phyloP scores from a whole-genome alignment of 192 early-diverging fungal species.

The Rhizophagus sp. region DNA sequence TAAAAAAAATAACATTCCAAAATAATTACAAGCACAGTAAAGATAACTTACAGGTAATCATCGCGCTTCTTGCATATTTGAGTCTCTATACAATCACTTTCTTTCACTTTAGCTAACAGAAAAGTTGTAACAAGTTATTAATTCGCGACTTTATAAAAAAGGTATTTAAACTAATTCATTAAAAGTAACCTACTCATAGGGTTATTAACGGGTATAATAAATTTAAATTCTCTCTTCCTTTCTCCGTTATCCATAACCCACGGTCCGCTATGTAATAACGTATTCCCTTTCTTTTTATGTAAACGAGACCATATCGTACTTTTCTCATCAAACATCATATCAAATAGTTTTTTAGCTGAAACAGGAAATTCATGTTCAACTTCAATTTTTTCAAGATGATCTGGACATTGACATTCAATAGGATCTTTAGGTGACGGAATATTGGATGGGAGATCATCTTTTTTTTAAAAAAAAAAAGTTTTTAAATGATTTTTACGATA shows the following conservation, averaged over 20 bases:
- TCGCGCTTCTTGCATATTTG: constrained; percentile 55
- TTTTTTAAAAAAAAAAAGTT: neutral
- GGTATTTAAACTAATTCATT: neutral
- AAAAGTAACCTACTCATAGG: constrained; percentile 55
- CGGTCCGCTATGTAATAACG: neutral
- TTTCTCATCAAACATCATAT: constrained; percentile 57
- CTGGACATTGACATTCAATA: constrained; percentile 60
- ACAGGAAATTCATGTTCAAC: constrained; percentile 50
- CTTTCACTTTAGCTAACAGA: constrained; percentile 64
- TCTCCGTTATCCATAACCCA: constrained; percentile 28
- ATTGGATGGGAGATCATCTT: constrained; percentile 50
- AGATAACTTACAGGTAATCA: constrained; percentile 58
- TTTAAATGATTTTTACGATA: no score
- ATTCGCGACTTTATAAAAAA: neutral
- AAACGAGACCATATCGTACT: constrained; percentile 50
- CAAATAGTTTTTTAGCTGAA: constrained; percentile 63
- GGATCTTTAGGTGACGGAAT: constrained; percentile 50
- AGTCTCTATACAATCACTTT: constrained; percentile 62
- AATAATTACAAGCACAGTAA: constrained; percentile 30
- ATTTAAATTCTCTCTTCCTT: constrained; percentile 52
- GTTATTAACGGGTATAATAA: constrained; percentile 70
- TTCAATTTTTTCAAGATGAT: constrained; percentile 68
- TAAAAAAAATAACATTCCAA: constrained; percentile 4
- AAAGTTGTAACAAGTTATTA: neutral
- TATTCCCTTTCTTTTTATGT: constrained; percentile 50